Evolutionary conservation across 768 basidiomycete species (phyloP).

Genomic region (Psilocybe cyanescens): DNA sequence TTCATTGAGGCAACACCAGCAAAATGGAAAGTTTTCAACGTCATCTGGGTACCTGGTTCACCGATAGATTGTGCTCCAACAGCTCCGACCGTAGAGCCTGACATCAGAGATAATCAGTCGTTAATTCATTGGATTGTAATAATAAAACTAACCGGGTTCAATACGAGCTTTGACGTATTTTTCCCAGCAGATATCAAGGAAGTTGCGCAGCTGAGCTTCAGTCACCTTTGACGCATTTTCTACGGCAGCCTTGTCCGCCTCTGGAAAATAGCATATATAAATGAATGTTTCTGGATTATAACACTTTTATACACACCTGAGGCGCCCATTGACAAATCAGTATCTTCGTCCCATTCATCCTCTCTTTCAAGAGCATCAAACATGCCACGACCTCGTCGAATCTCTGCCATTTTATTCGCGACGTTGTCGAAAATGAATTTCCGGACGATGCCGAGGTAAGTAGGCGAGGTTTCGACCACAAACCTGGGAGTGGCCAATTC

Average conservation of each 20-base stretch:
- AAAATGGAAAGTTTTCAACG: conserved; percentile 99
- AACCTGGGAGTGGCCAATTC: conserved; percentile 64
- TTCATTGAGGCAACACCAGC: conserved; percentile 99
- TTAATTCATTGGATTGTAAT: not conserved
- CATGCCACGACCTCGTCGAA: conserved; percentile 78
- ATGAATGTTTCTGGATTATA: not conserved
- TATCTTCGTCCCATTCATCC: conserved; percentile 77
- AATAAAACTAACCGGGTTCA: conserved; percentile 71
- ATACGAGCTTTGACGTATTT: conserved; percentile 96
- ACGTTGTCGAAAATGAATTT: conserved; percentile 73
- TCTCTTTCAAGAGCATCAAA: conserved; percentile 78
- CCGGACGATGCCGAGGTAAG: conserved; percentile 71
- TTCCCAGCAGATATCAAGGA: conserved; percentile 87
- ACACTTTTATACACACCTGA: conserved; percentile 52
- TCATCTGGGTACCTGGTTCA: conserved; percentile 99
- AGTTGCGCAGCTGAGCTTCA: conserved; percentile 71
- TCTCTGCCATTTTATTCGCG: conserved; percentile 63
- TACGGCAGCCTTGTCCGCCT: conserved; percentile 72
- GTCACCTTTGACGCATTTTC: conserved; percentile 93
- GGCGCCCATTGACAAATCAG: conserved; percentile 77
- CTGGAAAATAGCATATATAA: conserved; percentile 34
- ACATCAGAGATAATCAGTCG: not conserved
- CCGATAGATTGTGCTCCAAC: conserved; percentile 99
- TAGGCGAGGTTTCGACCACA: conserved; percentile 67
- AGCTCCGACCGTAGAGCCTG: conserved; percentile 96